Evolutionary conservation across 352 stramenopile genomes (phyloP), one percentile per base, ranked within the genome.

Genomic region (Pythium aquatile): DNA sequence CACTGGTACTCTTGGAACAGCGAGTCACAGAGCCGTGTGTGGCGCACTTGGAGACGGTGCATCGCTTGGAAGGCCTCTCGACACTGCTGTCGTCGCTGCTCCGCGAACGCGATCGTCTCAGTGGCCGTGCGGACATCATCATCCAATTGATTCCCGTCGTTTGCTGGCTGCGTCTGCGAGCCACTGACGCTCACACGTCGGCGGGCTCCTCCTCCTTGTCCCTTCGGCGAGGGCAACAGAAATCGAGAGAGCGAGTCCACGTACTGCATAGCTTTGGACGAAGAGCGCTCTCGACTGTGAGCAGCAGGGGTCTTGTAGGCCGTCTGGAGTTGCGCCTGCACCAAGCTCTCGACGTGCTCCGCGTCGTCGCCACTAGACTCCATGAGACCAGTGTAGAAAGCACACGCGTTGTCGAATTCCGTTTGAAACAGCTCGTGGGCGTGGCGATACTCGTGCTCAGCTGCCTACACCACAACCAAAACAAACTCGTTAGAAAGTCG

Each of bases 1-100:
- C 55, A 69, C 46, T 66, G 24, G 30, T 74, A 74, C 40, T 74
- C 68, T 37, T 74, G 68, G 17, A 48, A 55, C 11, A 68, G 39
- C n/a, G 68, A 70, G 44, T 70, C 49, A 33, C 55, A 68, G 10
- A 74, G 39, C 0, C 68, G 62, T 13, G 57, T 44, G 48, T 63
- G 60, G 4, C 63, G 62, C 14, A 68, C 58, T 20, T 63, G 53
- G 17, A 66, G 55, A 9, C 63, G 42, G 28, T 70, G 62, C 62
- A 70, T 70, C 16, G 30, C 17, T 24, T 57, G 48, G 55, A 60
- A 70, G 8, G 63, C 62, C 8, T 52, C 40, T 33, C 60, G 55
- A 35, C 68, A 74, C 24, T 63, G 35, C 29, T 63, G 58, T 1
- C 68, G 62, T 16, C 49, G 37, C 11, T 26, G 40, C 14, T 74